Evolutionary conservation across 2,329 filamentous ascomycete species (phyloP), one percentile per base, ranked within the genome.

Genomic region (Hymenoscyphus infarciens): DNA sequence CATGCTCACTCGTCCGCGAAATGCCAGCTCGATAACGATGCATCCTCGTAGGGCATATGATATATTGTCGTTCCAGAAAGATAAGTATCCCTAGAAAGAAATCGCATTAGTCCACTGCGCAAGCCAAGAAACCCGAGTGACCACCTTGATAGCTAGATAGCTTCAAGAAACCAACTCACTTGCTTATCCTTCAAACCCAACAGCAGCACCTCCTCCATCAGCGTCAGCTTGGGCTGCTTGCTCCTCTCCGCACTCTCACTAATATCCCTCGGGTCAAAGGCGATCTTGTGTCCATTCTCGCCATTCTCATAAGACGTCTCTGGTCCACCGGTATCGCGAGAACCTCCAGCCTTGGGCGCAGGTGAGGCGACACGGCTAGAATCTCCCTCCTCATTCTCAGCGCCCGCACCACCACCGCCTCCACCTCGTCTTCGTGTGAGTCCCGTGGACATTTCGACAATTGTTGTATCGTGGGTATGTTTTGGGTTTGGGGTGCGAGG

Each of bases 21-120:
- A 96, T 67, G 95, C 95, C 72, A 99, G 82, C 79, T 99, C 95
- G 77, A 98, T 91, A 70, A 99, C 95, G 76, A 99, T 99, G 79
- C 95, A 99, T 75, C 95, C 95, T 76, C 95, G 88, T 66, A 99
- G 84, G 68, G 95, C 95, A 77, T 99, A 99, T 64, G 93, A 97
- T 74, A 99, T 99, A 80, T 99, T 99, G 79, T 99, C 95, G 79
- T 99, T 99, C 95, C 95, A 99, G 79, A 99, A 99, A 33, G 94
- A 98, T 67, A 99, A 87, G 75, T 99, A 98, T 69, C 95, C 95
- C 92, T 97, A 75, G 8, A 57, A 61, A 52, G 5, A 38, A 52
- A 52, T 52, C 33, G 39, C 56, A 62, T 69, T 64, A 70, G 56
- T 35, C 29, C 38, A 16, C 61, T 63, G 59, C 42, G 53, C 49